Conservation (phyloP, 306 rosid genomes). For the Trifolium fragiferum region DNA sequence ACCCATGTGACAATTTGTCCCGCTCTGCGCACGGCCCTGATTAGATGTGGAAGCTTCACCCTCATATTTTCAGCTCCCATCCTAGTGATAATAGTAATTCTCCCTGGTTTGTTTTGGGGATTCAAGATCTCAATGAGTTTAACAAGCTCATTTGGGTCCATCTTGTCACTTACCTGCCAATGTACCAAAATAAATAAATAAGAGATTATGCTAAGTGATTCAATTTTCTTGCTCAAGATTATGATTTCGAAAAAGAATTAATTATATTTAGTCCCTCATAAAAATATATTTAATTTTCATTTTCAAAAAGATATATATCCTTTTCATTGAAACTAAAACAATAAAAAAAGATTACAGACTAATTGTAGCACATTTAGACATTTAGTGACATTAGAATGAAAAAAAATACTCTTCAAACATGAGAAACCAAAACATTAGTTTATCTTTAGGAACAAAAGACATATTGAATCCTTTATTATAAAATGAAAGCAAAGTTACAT, state of each 20-base stretch:
- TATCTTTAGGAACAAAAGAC: no score
- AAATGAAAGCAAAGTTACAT: conserved; percentile 6
- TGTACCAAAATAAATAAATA: conserved; percentile 28
- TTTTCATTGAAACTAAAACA: no score
- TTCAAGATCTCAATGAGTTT: conserved; percentile 89
- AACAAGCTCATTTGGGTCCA: conserved; percentile 92
- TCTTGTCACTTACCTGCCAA: conserved; percentile 88
- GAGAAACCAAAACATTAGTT: no score
- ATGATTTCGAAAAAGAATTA: not conserved
- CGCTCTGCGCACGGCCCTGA: conserved; percentile 87
- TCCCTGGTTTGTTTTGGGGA: conserved; percentile 94
- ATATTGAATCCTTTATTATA: no score
- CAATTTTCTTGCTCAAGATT: conserved; percentile 14
- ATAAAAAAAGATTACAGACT: no score
- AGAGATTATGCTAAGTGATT: conserved; percentile 17
- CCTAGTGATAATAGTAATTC: conserved; percentile 87
- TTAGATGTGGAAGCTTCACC: conserved; percentile 97
- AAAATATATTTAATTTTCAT: no score
- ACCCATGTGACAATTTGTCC: conserved; percentile 99
- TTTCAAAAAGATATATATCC: no score
- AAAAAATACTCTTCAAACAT: no score
- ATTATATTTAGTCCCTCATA: not conserved
- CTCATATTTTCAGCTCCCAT: conserved; percentile 99
- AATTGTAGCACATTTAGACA: no score
- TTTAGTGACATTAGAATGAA: no score